phyloP scores from a whole-genome alignment of 768 basidiomycete species.

The Leccinellum albellum region DNA sequence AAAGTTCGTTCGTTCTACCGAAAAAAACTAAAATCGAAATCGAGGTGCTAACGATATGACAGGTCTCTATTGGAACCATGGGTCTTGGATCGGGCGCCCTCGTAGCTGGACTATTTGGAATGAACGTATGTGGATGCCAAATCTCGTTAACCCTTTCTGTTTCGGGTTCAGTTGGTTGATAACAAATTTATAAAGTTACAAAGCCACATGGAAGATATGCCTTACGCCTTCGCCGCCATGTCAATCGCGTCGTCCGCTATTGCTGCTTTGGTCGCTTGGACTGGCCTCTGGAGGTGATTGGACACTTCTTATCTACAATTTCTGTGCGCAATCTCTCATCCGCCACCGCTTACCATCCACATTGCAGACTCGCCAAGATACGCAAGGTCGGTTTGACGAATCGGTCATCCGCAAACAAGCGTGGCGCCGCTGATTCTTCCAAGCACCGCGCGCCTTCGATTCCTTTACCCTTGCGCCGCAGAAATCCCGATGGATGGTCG shows the following conservation, averaged over 20 bases:
- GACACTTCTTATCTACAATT: slow-evolving; percentile 5
- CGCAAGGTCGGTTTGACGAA: slow-evolving; percentile 43
- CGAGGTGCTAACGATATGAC: slow-evolving; percentile 1
- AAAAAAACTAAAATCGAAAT: neutral
- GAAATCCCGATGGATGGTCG: slow-evolving; percentile 39
- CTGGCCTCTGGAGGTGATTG: slow-evolving; percentile 59
- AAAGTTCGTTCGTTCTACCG: slow-evolving; percentile 47
- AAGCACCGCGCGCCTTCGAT: slow-evolving; percentile 30
- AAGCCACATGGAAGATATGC: slow-evolving; percentile 67
- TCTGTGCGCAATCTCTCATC: slow-evolving; percentile 11
- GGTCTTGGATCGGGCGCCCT: slow-evolving; percentile 89
- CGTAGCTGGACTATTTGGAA: slow-evolving; percentile 88
- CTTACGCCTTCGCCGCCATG: slow-evolving; percentile 71
- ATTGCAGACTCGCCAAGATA: slow-evolving; percentile 40
- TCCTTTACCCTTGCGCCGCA: slow-evolving; percentile 38
- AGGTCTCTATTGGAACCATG: slow-evolving; percentile 93
- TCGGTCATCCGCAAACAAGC: slow-evolving; percentile 18
- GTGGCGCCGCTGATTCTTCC: slow-evolving; percentile 6
- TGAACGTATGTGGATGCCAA: slow-evolving; percentile 72
- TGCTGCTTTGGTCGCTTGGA: slow-evolving; percentile 58
- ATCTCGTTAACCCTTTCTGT: slow-evolving; percentile 14
- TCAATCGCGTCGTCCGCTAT: slow-evolving; percentile 55
- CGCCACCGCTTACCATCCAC: neutral
- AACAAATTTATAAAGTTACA: slow-evolving; percentile 50
- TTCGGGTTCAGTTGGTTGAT: slow-evolving; percentile 20